Evolutionary conservation across 768 basidiomycete genomes (phyloP).

Genomic region (Paxillus involutus): DNA sequence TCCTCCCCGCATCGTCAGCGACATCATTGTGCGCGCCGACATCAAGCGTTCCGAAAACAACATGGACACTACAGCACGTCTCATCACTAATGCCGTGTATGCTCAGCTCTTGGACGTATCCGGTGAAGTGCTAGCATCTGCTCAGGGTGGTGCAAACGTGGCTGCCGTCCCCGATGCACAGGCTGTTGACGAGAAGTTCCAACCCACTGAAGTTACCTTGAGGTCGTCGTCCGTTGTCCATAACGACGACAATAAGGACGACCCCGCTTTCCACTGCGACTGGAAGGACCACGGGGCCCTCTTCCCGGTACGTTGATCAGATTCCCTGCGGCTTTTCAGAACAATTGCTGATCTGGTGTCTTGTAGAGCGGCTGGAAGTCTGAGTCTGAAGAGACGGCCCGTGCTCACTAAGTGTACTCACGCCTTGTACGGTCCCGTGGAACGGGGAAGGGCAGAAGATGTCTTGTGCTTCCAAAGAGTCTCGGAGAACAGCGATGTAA

Average conservation of each 20-base stretch:
- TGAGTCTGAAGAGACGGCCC: not conserved
- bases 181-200: conserved; percentile 7
- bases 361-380: conserved; percentile 5
- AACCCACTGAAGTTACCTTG: conserved; percentile 19
- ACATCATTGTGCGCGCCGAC: conserved; percentile 15
- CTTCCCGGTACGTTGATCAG: conserved; percentile 17
- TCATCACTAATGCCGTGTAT: conserved; percentile 13
- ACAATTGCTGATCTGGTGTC: not conserved
- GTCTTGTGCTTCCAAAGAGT: not conserved
- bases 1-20: conserved; percentile 18
- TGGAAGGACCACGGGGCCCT: conserved; percentile 19
- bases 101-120: conserved; percentile 17
- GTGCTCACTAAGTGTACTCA: not conserved
- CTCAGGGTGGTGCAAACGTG: conserved; percentile 9
- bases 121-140: conserved; percentile 14
- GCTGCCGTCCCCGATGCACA: not conserved
- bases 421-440: not conserved
- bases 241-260: conserved; percentile 7
- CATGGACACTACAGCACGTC: conserved; percentile 9
- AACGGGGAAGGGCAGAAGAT: not conserved
- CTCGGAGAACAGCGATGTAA: not conserved
- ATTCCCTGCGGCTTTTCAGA: not conserved
- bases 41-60: conserved; percentile 1
- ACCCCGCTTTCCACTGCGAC: conserved; percentile 21
- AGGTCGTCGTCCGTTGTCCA: conserved; percentile 23